A percentile compares a stretch with the other conserved stretches of the same genome.
Evolutionary conservation across 1,284 basidiomycete genomes (phyloP).

Genomic region (Sporisorium exsertum): DNA sequence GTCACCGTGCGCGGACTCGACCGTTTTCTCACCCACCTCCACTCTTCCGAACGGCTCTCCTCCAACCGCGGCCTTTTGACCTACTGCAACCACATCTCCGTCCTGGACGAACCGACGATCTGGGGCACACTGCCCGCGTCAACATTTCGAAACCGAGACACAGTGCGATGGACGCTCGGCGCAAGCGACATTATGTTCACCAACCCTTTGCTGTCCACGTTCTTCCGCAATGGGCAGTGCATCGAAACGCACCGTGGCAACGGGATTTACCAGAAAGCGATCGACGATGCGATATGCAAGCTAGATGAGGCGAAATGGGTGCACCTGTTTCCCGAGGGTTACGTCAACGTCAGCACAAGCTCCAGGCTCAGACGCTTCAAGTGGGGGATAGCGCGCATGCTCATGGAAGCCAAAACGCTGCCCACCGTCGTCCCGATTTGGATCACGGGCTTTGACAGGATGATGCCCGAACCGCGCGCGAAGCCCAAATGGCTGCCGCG

Average conservation of each 20-base stretch:
- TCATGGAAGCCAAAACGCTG: conserved; percentile 41
- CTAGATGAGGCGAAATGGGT: conserved; percentile 88
- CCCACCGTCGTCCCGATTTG: conserved; percentile 94
- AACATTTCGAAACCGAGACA: conserved; percentile 64
- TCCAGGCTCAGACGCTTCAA: conserved; percentile 83
- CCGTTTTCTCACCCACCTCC: conserved; percentile 48
- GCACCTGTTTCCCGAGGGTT: conserved; percentile 94
- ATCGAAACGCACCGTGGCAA: conserved; percentile 90
- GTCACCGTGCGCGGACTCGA: conserved; percentile 60
- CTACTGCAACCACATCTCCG: conserved; percentile 66
- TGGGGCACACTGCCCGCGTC: conserved; percentile 57
- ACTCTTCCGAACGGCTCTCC: conserved; percentile 36
- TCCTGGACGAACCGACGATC: conserved; percentile 64
- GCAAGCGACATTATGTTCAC: conserved; percentile 97
- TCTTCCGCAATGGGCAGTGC: conserved; percentile 91
- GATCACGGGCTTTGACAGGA: conserved; percentile 76
- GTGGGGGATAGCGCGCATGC: conserved; percentile 87
- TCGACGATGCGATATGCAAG: conserved; percentile 83
- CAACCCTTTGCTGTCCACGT: conserved; percentile 75
- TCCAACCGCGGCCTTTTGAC: conserved; percentile 59
- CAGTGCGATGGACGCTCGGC: conserved; percentile 85
- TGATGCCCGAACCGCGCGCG: conserved; percentile 66
- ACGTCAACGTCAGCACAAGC: conserved; percentile 78
- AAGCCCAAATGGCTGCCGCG: conserved; percentile 60
- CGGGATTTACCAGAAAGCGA: conserved; percentile 88